Evolutionary conservation across 306 rosid genomes (phyloP), one percentile per base, ranked within the genome.

Genomic region (Coriaria nepalensis): DNA sequence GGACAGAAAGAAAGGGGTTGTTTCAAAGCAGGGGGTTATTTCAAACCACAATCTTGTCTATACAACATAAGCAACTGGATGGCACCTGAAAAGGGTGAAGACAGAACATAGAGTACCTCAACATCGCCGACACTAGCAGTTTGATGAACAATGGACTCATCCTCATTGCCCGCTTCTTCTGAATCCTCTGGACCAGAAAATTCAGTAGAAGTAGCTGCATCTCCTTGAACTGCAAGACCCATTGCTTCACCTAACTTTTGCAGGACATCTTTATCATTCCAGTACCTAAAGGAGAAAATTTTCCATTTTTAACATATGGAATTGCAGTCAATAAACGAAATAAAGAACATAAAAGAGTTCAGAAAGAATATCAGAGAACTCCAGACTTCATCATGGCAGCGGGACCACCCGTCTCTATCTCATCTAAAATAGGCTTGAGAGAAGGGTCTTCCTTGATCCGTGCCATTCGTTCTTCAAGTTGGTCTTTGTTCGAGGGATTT

Each of bases 61-160:
- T 20, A 3, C 29, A 20, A 20, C 29, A 50, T 35, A 50, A 35
- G 20, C 4, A 50, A 2, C 29, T 20, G 29, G 29, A 20, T 20
- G 1, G 29, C n/a, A n/a, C 29, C 29, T 20, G 29, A 20, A 64
- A 58, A 46, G 37, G 44, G 8, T 36, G 12, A 54, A 63, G 50
- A 39, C 37, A 35, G 56, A 42, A 32, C 6, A 43, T 10, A 39
- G 2, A 37, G 52, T 74, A 82, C 96, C 94, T 79, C 96, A 13
- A 92, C 71, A 60, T 92, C 98, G 65, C 98, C 98, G 73, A 78
- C 82, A 66, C 98, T 92, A 59, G 98, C 96, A 62, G 96, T 82
- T 4, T 71, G 85, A 73, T 92, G 98, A 71, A 92, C 96, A 13
- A 75, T 64, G 55, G 96, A 80, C 71, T 92, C 98, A 65, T 92